Evolutionary conservation across 1,284 basidiomycete species (phyloP).

Genomic region (Ganoderma lingzhi): DNA sequence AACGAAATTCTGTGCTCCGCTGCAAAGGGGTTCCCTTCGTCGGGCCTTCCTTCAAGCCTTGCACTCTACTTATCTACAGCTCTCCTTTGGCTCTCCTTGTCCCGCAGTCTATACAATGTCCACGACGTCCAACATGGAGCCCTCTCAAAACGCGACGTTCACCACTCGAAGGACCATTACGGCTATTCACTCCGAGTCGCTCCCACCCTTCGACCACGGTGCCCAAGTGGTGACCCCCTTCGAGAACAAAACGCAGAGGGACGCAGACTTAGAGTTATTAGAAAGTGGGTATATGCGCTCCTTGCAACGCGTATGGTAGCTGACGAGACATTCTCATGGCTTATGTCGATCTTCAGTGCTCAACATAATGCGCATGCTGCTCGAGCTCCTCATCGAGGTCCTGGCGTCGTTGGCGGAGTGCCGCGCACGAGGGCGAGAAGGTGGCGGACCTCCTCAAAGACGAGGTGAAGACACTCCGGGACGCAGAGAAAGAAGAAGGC

Average conservation of each 20-base stretch:
- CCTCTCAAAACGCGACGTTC: not conserved
- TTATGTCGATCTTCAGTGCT: constrained; percentile 44
- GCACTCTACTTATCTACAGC: too few relatives aligned
- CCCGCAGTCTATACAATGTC: not conserved
- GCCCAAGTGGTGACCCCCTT: constrained; percentile 52
- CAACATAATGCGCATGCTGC: constrained; percentile 46
- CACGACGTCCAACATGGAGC: constrained; percentile 16
- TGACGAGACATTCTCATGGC: not conserved
- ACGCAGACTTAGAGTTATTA: constrained; percentile 47
- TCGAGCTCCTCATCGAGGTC: constrained; percentile 56
- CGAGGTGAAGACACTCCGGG: constrained; percentile 52
- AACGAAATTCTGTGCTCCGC: too few relatives aligned
- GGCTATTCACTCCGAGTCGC: constrained; percentile 51
- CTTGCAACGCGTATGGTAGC: not conserved
- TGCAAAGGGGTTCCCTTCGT: too few relatives aligned
- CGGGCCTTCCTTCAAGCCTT: too few relatives aligned
- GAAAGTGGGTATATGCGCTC: constrained; percentile 47
- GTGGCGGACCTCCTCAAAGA: constrained; percentile 55
- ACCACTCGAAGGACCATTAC: constrained; percentile 20
- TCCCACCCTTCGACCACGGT: constrained; percentile 55
- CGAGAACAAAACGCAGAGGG: constrained; percentile 51
- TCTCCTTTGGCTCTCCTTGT: too few relatives aligned
- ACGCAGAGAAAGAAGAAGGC: constrained; percentile 66
- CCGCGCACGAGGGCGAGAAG: constrained; percentile 49
- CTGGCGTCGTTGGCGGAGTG: constrained; percentile 64